Percentiles rank a stretch among this genome's conserved stretches.
Evolutionary conservation across 306 rosid species (phyloP).

Genomic region (Lathyrus oleraceus): DNA sequence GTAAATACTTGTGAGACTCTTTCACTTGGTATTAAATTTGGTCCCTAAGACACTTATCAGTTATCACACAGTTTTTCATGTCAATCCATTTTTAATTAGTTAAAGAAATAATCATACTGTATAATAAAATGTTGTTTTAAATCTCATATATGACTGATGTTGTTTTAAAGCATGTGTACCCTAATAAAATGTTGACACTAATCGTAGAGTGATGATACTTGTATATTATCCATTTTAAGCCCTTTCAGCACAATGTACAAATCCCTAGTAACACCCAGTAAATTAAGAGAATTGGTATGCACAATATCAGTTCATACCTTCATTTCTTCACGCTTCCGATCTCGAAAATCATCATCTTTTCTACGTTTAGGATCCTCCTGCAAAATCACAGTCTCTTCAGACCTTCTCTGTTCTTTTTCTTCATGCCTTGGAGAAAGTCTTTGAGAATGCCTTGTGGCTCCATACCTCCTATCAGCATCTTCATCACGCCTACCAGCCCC

Average conservation of each 20-base stretch:
- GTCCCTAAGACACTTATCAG: not conserved
- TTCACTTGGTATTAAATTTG: not conserved
- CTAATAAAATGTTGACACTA: slow-evolving; percentile 1
- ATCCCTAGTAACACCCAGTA: not conserved
- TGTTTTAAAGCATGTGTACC: not conserved
- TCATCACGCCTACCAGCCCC: slow-evolving; percentile 89
- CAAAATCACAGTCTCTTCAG: slow-evolving; percentile 75
- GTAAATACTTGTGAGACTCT: not conserved
- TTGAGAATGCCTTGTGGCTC: slow-evolving; percentile 77
- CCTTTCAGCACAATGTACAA: not conserved
- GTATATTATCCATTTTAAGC: not conserved
- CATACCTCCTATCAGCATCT: slow-evolving; percentile 90
- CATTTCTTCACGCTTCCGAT: slow-evolving; percentile 86
- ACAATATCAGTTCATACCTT: slow-evolving; percentile 59
- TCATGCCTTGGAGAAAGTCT: slow-evolving; percentile 97
- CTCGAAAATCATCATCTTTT: slow-evolving; percentile 95
- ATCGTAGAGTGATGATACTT: not conserved
- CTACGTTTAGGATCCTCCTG: slow-evolving; percentile 92
- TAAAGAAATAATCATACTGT: not conserved
- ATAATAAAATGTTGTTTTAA: too few relatives aligned
- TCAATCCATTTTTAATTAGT: not conserved
- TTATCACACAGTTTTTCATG: not conserved
- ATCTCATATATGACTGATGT: not conserved
- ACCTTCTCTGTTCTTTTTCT: slow-evolving; percentile 87
- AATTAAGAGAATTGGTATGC: slow-evolving; percentile 1